Percentiles rank a stretch among this genome's conserved stretches.
Evolutionary conservation across 352 stramenopile species (phyloP).

Genomic region (Pythium monospermum): DNA sequence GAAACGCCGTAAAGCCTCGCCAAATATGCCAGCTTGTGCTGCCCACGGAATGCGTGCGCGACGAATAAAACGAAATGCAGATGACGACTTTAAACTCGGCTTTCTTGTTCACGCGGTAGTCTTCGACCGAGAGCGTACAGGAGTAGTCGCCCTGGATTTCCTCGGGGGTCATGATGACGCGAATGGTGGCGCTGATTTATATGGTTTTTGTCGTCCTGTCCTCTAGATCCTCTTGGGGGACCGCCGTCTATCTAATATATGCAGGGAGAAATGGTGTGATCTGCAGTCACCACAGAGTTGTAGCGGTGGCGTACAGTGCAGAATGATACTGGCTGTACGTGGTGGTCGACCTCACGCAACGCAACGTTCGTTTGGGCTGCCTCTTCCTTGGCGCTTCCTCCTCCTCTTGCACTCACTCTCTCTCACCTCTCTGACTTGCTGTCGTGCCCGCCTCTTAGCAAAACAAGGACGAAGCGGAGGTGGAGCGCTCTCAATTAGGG

Average conservation of each 20-base stretch:
- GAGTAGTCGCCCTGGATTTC: slow-evolving; percentile 79
- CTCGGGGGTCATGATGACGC: slow-evolving; percentile 66
- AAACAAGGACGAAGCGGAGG: background rate
- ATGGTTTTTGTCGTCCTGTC: background rate
- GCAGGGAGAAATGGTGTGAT: no score
- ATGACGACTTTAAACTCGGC: slow-evolving; percentile 80
- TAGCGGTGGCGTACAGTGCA: background rate
- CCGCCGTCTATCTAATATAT: slow-evolving; percentile 18
- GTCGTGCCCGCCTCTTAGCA: slow-evolving; percentile 5
- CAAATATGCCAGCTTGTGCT: slow-evolving; percentile 81
- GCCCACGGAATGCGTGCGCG: slow-evolving; percentile 52
- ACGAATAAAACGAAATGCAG: slow-evolving; percentile 68
- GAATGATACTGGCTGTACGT: no score
- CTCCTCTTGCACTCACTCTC: background rate
- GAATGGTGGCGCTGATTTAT: no score
- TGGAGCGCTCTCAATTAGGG: slow-evolving; percentile 7
- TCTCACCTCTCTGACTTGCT: background rate
- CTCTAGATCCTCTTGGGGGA: slow-evolving; percentile 12
- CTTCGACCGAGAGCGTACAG: slow-evolving; percentile 53
- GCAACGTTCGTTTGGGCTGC: no score
- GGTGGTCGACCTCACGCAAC: no score
- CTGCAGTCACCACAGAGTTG: no score
- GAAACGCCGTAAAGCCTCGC: slow-evolving; percentile 75
- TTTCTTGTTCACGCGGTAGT: slow-evolving; percentile 75
- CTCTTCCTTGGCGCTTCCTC: no score